These are phyloP conservation scores for Ophiocordyceps camponoti-leonardi DNA, from an alignment of 2,329 filamentous ascomycete species.

Conservation along the genomic window DNA sequence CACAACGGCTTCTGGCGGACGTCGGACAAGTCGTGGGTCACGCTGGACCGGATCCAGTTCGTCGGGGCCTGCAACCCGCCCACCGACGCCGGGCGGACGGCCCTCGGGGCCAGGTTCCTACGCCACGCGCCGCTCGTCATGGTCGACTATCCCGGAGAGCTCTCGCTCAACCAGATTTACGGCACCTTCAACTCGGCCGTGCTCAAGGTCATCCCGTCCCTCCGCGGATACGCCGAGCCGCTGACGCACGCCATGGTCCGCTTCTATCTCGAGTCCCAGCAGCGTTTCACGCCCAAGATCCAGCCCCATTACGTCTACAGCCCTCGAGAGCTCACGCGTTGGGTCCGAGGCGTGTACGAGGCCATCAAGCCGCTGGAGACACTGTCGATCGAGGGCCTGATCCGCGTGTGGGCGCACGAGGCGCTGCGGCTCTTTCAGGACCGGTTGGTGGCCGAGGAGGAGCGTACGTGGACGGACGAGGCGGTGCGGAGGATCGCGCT, in stretches of 20 bases:
- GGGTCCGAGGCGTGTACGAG: conserved; percentile 95
- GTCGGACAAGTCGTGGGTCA: conserved; percentile 94
- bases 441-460: conserved; percentile 83
- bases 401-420: conserved; percentile 97
- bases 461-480: conserved; percentile 88
- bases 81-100: conserved; percentile 89
- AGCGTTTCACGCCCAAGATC: conserved; percentile 86
- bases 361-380: conserved; percentile 84
- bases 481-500: conserved; percentile 72
- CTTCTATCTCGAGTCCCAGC: conserved; percentile 88
- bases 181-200: conserved; percentile 94
- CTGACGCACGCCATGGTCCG: conserved; percentile 96
- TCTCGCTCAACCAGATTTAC: conserved; percentile 92
- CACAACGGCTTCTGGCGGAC: conserved; percentile 99
- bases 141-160: conserved; percentile 96
- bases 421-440: conserved; percentile 93
- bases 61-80: conserved; percentile 97
- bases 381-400: conserved; percentile 73
- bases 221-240: conserved; percentile 88
- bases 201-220: conserved; percentile 85
- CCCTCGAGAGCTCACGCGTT: conserved; percentile 91
- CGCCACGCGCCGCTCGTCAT: conserved; percentile 96
- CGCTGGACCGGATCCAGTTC: conserved; percentile 93
- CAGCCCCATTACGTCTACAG: conserved; percentile 99
- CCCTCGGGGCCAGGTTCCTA: conserved; percentile 83